Evolutionary conservation across 2,329 filamentous ascomycete species (phyloP).

Genomic region (Keithomyces neogunnii): DNA sequence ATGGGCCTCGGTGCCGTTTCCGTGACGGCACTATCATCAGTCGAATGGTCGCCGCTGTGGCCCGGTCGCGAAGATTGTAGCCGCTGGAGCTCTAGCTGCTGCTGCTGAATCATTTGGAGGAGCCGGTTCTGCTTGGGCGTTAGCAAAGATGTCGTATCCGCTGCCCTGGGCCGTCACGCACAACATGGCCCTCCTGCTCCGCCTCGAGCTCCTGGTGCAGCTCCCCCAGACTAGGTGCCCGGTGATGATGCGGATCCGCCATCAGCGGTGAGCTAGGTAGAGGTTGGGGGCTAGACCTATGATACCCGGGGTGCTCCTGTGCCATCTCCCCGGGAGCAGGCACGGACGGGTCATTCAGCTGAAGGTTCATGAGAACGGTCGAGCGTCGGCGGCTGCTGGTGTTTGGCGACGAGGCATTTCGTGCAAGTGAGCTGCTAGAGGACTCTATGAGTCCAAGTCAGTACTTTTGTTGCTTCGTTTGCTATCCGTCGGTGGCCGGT

Average conservation of each 20-base stretch:
- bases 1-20: constrained; percentile 35
- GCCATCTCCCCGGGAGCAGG: constrained; percentile 64
- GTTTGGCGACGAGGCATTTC: constrained; percentile 35
- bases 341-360: constrained; percentile 60
- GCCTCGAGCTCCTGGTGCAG: constrained; percentile 72
- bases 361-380: constrained; percentile 63
- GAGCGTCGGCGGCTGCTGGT: constrained; percentile 51
- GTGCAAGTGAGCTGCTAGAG: constrained; percentile 42
- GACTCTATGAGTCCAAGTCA: constrained; percentile 28
- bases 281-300: constrained; percentile 33
- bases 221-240: constrained; percentile 65
- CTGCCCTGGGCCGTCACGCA: constrained; percentile 25
- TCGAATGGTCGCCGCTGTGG: constrained; percentile 28
- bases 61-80: constrained; percentile 40
- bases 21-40: constrained; percentile 40
- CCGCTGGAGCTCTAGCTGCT: constrained; percentile 62
- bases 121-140: constrained; percentile 53
- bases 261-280: constrained; percentile 38
- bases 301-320: constrained; percentile 29
- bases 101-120: constrained; percentile 65
- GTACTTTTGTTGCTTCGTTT: not conserved
- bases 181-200: constrained; percentile 71
- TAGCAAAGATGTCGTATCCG: not conserved
- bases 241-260: constrained; percentile 52
- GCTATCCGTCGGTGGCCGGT: not conserved